phyloP scores from a whole-genome alignment of 2,329 filamentous ascomycete species.

The Microcyclospora tardicrescens region DNA sequence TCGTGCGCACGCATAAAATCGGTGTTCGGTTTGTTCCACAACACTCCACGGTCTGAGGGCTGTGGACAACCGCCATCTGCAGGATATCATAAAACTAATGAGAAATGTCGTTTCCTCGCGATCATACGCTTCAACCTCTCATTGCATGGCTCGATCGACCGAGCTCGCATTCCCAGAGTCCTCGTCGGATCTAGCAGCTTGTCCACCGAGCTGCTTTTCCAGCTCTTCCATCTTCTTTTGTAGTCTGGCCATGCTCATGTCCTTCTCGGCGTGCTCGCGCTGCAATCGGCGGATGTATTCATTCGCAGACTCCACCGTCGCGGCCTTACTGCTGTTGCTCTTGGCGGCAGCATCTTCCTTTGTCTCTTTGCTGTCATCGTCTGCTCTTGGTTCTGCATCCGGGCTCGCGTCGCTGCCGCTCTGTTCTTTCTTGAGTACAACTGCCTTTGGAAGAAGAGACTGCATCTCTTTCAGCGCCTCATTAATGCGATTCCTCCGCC shows the following conservation, averaged over 20 bases:
- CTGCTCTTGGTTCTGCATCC: conserved; percentile 29
- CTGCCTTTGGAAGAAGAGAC: conserved; percentile 53
- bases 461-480: conserved; percentile 86
- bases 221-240: conserved; percentile 20
- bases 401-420: conserved; percentile 28
- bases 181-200: conserved; percentile 2
- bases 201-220: conserved; percentile 11
- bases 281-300: conserved; percentile 84
- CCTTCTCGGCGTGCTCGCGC: conserved; percentile 48
- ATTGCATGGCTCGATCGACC: background rate
- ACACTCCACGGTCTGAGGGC: no score
- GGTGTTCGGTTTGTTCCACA: no score
- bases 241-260: conserved; percentile 6
- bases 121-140: no score
- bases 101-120: no score
- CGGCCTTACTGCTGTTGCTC: conserved; percentile 73
- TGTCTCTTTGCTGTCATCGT: conserved; percentile 20
- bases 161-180: conserved; percentile 1
- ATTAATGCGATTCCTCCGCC: conserved; percentile 88
- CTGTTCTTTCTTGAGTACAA: conserved; percentile 14
- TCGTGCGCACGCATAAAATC: no score
- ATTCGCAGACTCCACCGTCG: conserved; percentile 93
- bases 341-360: conserved; percentile 30
- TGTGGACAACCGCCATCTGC: no score
- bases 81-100: no score